Conservation (phyloP, 2,329 filamentous ascomycete genomes). For the Fusarium hostae region DNA sequence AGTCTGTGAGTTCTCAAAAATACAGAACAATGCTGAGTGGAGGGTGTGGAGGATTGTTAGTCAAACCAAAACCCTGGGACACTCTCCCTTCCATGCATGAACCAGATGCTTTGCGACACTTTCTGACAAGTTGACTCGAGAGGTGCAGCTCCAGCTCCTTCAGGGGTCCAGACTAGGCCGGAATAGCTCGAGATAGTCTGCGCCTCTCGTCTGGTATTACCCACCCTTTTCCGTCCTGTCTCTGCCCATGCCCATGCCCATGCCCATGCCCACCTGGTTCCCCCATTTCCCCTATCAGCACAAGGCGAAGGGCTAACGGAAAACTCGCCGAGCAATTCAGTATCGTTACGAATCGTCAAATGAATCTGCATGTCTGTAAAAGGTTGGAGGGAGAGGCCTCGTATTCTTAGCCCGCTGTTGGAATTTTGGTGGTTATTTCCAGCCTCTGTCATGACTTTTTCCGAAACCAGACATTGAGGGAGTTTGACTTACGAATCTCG, state of each 20-base stretch:
- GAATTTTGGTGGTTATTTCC: slow-evolving; percentile 10
- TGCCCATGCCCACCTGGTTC: too few species aligned
- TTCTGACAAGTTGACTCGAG: slow-evolving; percentile 13
- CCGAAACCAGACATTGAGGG: slow-evolving; percentile 12
- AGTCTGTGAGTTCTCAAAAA: background rate
- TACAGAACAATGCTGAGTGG: background rate
- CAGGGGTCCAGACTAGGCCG: slow-evolving; percentile 27
- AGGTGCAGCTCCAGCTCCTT: background rate
- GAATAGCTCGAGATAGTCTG: slow-evolving; percentile 16
- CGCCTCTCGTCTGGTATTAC: slow-evolving; percentile 29
- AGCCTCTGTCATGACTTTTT: slow-evolving; percentile 12
- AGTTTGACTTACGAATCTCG: slow-evolving; percentile 6
- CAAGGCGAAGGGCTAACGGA: background rate
- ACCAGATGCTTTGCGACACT: slow-evolving; percentile 25
- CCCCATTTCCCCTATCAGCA: slow-evolving; percentile 28
- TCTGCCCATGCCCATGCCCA: background rate
- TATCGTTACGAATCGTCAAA: background rate
- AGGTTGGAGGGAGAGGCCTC: slow-evolving; percentile 4
- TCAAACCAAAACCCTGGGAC: slow-evolving; percentile 32
- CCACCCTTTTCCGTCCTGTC: slow-evolving; percentile 9
- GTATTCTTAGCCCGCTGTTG: slow-evolving; percentile 13
- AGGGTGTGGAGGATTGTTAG: background rate
- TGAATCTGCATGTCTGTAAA: background rate
- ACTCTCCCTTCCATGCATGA: slow-evolving; percentile 18
- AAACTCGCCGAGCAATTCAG: slow-evolving; percentile 15